A percentile compares a stretch with the other conserved stretches of the same genome.
Conservation (phyloP, 2,329 filamentous ascomycete species). For the Rhynchosporium secalis region DNA sequence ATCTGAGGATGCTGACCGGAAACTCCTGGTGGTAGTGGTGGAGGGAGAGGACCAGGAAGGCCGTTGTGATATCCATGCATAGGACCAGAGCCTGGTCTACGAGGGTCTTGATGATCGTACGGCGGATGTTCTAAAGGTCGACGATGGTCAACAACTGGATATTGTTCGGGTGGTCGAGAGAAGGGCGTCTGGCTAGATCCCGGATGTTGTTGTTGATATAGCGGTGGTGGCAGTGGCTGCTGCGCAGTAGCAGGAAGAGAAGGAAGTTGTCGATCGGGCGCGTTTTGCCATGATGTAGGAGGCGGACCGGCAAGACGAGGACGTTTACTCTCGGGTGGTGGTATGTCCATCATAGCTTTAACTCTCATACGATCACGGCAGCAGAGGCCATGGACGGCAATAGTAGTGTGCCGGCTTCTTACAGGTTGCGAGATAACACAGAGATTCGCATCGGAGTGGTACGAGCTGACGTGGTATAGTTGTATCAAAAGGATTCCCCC, state of each 20-base stretch:
- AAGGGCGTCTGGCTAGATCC: slow-evolving; percentile 25
- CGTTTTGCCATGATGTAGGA: slow-evolving; percentile 46
- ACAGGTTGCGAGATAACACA: slow-evolving; percentile 38
- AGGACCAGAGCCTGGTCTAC: slow-evolving; percentile 35
- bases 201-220: slow-evolving; percentile 31
- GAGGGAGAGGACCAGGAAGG: slow-evolving; percentile 42
- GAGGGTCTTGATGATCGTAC: slow-evolving; percentile 47
- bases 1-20: slow-evolving; percentile 18
- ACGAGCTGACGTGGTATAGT: slow-evolving; percentile 36
- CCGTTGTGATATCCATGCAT: slow-evolving; percentile 33
- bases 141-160: slow-evolving; percentile 47
- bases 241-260: slow-evolving; percentile 36
- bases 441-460: slow-evolving; percentile 32
- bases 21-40: slow-evolving; percentile 36
- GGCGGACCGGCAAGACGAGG: slow-evolving; percentile 53
- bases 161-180: slow-evolving; percentile 39
- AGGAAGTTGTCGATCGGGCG: slow-evolving; percentile 45
- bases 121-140: slow-evolving; percentile 56
- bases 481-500: slow-evolving; percentile 30
- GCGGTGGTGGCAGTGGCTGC: slow-evolving; percentile 32
- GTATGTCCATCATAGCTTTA: slow-evolving; percentile 56
- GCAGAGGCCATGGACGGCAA: slow-evolving; percentile 43
- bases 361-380: slow-evolving; percentile 40
- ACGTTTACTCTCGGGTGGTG: slow-evolving; percentile 62
- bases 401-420: slow-evolving; percentile 38